Percentiles rank a stretch among this genome's conserved stretches.
These are phyloP conservation scores for Cadophora sp. DNA, from an alignment of 2,329 filamentous ascomycete species.

Conservation along the genomic window DNA sequence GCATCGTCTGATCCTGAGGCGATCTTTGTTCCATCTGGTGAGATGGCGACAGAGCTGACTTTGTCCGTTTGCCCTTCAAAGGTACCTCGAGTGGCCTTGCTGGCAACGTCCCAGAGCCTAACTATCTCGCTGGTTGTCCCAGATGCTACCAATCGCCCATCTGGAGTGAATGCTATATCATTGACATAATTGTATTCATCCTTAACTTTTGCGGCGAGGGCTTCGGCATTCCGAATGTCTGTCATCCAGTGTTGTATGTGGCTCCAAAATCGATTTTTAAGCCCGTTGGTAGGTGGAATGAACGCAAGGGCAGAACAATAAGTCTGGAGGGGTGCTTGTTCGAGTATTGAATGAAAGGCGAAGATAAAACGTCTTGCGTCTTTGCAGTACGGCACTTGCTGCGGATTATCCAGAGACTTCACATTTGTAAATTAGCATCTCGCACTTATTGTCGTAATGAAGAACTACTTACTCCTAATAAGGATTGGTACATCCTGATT, in stretches of 20 bases:
- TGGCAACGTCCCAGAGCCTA: background rate
- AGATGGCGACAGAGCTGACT: conserved; percentile 25
- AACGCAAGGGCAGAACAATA: too few species aligned
- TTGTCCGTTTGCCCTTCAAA: conserved; percentile 18
- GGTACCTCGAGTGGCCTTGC: background rate
- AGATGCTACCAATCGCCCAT: background rate
- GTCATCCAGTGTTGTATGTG: background rate
- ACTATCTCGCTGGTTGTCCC: background rate
- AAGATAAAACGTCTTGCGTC: too few species aligned
- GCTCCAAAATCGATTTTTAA: background rate
- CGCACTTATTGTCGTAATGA: background rate
- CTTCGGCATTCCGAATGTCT: background rate
- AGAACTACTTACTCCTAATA: background rate
- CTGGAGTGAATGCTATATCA: background rate
- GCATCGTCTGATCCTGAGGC: conserved; percentile 12
- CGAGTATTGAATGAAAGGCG: too few species aligned
- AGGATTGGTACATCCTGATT: background rate
- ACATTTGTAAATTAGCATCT: too few species aligned
- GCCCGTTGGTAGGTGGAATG: too few species aligned
- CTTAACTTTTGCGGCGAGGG: background rate
- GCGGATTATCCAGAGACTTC: too few species aligned
- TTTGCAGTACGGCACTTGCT: too few species aligned
- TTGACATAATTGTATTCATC: background rate
- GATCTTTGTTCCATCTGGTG: conserved; percentile 20
- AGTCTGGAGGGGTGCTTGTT: too few species aligned